Conservation (phyloP, 2,329 filamentous ascomycete species). For the Pseudocercospora fijiensis region DNA sequence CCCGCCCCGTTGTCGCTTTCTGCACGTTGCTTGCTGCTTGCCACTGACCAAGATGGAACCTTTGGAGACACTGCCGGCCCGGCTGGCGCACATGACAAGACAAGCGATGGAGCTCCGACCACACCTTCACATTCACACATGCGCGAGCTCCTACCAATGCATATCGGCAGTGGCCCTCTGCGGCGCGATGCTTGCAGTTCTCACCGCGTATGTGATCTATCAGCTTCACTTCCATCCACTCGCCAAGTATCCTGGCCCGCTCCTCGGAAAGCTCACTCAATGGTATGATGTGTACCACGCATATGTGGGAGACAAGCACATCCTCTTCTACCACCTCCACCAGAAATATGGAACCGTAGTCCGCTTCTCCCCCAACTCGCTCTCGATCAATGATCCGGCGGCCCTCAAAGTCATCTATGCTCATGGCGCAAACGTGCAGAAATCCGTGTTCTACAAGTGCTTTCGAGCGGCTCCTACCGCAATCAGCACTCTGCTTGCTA, state of each 20-base stretch:
- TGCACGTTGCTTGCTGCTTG: neutral
- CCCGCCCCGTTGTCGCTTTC: neutral
- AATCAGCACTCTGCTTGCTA: slow-evolving; percentile 46
- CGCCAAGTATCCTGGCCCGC: slow-evolving; percentile 39
- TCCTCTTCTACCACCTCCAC: slow-evolving; percentile 30
- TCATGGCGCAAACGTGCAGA: slow-evolving; percentile 50
- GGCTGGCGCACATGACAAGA: slow-evolving; percentile 6
- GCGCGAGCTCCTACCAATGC: slow-evolving; percentile 17
- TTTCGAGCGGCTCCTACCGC: slow-evolving; percentile 45
- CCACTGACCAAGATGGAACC: neutral
- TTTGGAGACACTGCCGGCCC: neutral
- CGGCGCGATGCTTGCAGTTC: slow-evolving; percentile 12
- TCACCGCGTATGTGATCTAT: slow-evolving; percentile 26
- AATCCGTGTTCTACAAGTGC: slow-evolving; percentile 50
- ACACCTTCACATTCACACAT: slow-evolving; percentile 4
- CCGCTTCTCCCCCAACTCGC: slow-evolving; percentile 31
- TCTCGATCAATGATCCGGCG: slow-evolving; percentile 31
- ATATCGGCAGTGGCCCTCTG: slow-evolving; percentile 11
- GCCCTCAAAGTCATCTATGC: slow-evolving; percentile 52
- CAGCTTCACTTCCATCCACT: slow-evolving; percentile 41
- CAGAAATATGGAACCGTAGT: slow-evolving; percentile 28
- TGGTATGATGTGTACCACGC: slow-evolving; percentile 33
- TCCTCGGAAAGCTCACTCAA: slow-evolving; percentile 27
- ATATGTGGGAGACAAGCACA: slow-evolving; percentile 33
- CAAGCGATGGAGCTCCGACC: slow-evolving; percentile 11